Evolutionary conservation across 2,329 filamentous ascomycete genomes (phyloP), one percentile per base, ranked within the genome.

Genomic region (Graphilbum sp.): DNA sequence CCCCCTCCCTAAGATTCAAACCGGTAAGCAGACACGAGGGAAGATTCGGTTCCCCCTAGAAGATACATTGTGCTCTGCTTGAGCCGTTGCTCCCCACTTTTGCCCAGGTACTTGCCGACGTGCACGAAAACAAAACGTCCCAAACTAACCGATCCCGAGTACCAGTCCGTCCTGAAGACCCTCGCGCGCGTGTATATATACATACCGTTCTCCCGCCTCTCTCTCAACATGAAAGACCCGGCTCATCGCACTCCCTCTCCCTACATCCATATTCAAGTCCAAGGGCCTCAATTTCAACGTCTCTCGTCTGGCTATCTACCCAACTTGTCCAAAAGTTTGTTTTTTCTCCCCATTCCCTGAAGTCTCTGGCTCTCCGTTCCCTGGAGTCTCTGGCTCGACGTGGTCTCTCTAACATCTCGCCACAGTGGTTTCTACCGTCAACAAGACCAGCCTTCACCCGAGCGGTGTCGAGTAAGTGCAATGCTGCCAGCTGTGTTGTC

Each of bases 391-490:
- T 5, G 18, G 10, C 15, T 11, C 25, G 5, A 11, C 11, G 8
- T 29, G 10, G 27, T n/a, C 15, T 15, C 11, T 29, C 40, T 40
- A 34, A 42, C 35, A 30, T 23, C 11, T n/a, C n/a, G 23, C 39
- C 34, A 17, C 46, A 71, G 67, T 74, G 68, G 60, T 69, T 58
- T 51, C 58, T 53, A 67, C 65, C 56, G 72, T 95, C 55, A 94
- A 95, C 75, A 88, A 87, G 69, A 95, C 87, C 53, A 75, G 75
- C 53, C 79, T 94, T 51, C 86, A 94, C 72, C 87, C 87, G 46
- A 67, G 75, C 59, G 87, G 87, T 77, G 80, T 95, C 50, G 70
- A 81, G 84, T 92, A 73, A 61, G 84, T 79, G 18, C 13, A 15
- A 29, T 13, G 27, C 27, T n/a, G 5, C 5, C 27, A 29, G 6